phyloP scores from a whole-genome alignment of 2,329 filamentous ascomycete species.

The Grosmannia huntii region DNA sequence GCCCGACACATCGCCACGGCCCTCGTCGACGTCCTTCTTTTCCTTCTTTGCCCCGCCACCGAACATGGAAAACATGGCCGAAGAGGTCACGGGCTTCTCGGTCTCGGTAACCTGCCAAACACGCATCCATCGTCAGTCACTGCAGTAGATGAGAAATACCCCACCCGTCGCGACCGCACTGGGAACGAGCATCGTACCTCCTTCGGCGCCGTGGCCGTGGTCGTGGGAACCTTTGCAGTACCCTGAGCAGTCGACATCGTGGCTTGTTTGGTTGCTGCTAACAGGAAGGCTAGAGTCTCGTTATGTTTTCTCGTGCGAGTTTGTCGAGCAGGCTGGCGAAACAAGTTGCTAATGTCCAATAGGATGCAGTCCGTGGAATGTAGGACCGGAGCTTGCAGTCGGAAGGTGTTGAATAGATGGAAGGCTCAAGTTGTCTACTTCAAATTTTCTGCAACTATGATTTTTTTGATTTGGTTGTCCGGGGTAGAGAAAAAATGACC shows the following conservation, averaged over 20 bases:
- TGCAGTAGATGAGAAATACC: neutral
- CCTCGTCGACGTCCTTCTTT: slow-evolving; percentile 75
- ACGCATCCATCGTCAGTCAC: neutral
- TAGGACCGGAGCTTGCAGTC: neutral
- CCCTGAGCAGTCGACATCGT: slow-evolving; percentile 22
- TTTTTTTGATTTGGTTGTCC: slow-evolving; percentile 8
- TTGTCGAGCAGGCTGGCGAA: neutral
- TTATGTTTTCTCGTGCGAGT: neutral
- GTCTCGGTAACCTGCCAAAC: slow-evolving; percentile 7
- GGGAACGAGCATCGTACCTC: neutral
- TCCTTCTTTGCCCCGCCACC: slow-evolving; percentile 95
- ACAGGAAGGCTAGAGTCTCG: neutral
- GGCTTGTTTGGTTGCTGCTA: neutral
- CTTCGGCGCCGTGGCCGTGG: slow-evolving; percentile 14
- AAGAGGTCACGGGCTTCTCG: slow-evolving; percentile 37
- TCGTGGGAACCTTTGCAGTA: slow-evolving; percentile 18
- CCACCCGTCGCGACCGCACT: neutral
- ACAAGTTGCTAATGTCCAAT: neutral
- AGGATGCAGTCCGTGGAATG: neutral
- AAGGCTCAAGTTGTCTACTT: neutral
- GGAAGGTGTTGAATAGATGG: neutral
- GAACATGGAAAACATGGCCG: slow-evolving; percentile 93
- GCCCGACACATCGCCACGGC: slow-evolving; percentile 75
- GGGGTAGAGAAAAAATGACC: slow-evolving; percentile 9
- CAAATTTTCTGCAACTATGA: neutral